Percentiles rank a stretch among this genome's conserved stretches.
Evolutionary conservation across 306 rosid genomes (phyloP).

Genomic region (Luffa aegyptiaca): DNA sequence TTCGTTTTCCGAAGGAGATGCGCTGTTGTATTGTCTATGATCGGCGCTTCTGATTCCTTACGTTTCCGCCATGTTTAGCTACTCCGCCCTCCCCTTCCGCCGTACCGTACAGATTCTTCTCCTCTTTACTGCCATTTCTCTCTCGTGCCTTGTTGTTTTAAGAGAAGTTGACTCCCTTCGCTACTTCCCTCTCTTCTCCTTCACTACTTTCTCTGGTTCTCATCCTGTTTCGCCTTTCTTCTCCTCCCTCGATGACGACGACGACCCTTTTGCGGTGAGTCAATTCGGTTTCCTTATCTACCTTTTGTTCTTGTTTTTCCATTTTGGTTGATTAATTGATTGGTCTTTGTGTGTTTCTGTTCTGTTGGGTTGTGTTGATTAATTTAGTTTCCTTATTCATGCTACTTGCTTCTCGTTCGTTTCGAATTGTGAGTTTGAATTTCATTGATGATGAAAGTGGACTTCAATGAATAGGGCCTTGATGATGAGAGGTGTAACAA

Average conservation of each 20-base stretch:
- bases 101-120: conserved; percentile 4
- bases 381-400: background rate
- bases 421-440: background rate
- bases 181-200: conserved; percentile 30
- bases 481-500: background rate
- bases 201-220: conserved; percentile 15
- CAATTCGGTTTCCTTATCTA: background rate
- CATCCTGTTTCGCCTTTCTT: conserved; percentile 18
- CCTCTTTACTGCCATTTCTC: conserved; percentile 36
- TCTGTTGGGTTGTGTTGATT: background rate
- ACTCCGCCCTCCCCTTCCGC: background rate
- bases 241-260: conserved; percentile 15
- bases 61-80: conserved; percentile 1
- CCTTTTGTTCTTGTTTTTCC: background rate
- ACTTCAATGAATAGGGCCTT: background rate
- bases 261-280: conserved; percentile 34
- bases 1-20: conserved; percentile 10
- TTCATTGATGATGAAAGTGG: background rate
- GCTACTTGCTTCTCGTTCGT: background rate
- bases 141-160: conserved; percentile 38
- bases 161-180: conserved; percentile 33
- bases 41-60: background rate
- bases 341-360: background rate
- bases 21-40: background rate
- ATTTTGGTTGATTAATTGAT: background rate